Conservation (phyloP, 495 filamentous ascomycete species). For the Daldinia decipiens region DNA sequence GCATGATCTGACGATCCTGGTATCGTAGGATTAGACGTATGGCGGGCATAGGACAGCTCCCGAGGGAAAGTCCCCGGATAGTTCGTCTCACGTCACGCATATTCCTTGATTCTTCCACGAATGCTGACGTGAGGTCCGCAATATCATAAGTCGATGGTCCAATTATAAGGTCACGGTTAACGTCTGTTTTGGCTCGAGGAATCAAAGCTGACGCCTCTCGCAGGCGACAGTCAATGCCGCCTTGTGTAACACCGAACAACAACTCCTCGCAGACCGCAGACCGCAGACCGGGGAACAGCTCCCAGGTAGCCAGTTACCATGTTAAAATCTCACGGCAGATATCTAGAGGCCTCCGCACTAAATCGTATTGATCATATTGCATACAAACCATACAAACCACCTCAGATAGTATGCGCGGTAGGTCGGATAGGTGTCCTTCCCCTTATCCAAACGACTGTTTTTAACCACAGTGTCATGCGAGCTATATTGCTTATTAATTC, state of each 20-base stretch:
- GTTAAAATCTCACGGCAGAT: slow-evolving; percentile 15
- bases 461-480: background rate
- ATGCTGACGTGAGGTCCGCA: slow-evolving; percentile 34
- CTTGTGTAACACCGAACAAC: slow-evolving; percentile 2
- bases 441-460: background rate
- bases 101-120: slow-evolving; percentile 3
- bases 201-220: slow-evolving; percentile 1
- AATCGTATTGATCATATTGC: slow-evolving; percentile 4
- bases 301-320: slow-evolving; percentile 1
- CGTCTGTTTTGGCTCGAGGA: slow-evolving; percentile 3
- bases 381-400: background rate
- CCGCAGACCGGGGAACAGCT: background rate
- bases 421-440: background rate
- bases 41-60: background rate
- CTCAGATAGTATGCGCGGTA: background rate
- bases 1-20: slow-evolving; percentile 33
- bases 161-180: slow-evolving; percentile 5
- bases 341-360: background rate
- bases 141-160: background rate
- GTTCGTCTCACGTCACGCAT: slow-evolving; percentile 35
- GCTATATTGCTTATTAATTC: slow-evolving; percentile 1
- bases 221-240: slow-evolving; percentile 3
- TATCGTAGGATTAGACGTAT: slow-evolving; percentile 10
- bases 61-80: slow-evolving; percentile 24
- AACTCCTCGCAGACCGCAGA: background rate